phyloP scores from a whole-genome alignment of 2,329 filamentous ascomycete species.

The Colletotrichum magnum region DNA sequence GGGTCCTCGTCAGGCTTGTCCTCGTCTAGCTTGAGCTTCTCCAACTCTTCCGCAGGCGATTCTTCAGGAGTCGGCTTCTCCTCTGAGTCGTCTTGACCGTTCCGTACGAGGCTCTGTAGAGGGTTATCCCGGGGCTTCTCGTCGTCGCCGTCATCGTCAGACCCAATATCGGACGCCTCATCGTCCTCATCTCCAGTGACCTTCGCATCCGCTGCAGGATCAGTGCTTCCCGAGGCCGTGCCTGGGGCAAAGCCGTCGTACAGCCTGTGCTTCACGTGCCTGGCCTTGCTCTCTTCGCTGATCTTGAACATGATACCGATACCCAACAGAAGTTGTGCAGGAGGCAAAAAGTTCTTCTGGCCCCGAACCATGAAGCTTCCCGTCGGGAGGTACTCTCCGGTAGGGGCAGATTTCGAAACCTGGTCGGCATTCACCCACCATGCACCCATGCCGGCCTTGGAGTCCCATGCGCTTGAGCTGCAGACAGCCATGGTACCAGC shows the following conservation, averaged over 20 bases:
- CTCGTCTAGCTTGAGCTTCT: slow-evolving; percentile 36
- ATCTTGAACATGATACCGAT: slow-evolving; percentile 91
- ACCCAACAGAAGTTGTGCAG: slow-evolving; percentile 88
- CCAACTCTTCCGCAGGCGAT: slow-evolving; percentile 37
- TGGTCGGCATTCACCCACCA: slow-evolving; percentile 96
- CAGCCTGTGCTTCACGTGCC: slow-evolving; percentile 81
- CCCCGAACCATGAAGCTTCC: slow-evolving; percentile 87
- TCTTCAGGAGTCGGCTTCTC: slow-evolving; percentile 44
- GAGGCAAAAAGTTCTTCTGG: slow-evolving; percentile 92
- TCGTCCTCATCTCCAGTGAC: slow-evolving; percentile 49
- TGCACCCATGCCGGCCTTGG: slow-evolving; percentile 93
- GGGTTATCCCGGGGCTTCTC: slow-evolving; percentile 54
- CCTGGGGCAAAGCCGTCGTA: slow-evolving; percentile 45
- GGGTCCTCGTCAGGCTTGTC: slow-evolving; percentile 42
- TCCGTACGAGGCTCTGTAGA: slow-evolving; percentile 49
- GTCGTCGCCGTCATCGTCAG: slow-evolving; percentile 50
- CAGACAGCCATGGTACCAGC: slow-evolving; percentile 89
- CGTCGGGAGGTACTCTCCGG: slow-evolving; percentile 83
- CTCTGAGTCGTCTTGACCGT: slow-evolving; percentile 46
- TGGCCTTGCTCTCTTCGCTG: slow-evolving; percentile 87
- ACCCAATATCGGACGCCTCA: slow-evolving; percentile 51
- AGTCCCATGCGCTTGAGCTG: slow-evolving; percentile 93
- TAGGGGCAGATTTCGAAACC: slow-evolving; percentile 86
- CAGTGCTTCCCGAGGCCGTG: neutral
- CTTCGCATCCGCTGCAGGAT: slow-evolving; percentile 37